Evolutionary conservation across 176 grass and related monocot species (phyloP), one percentile per base, ranked within the genome.

Genomic region (Rhynchospora pubera): DNA sequence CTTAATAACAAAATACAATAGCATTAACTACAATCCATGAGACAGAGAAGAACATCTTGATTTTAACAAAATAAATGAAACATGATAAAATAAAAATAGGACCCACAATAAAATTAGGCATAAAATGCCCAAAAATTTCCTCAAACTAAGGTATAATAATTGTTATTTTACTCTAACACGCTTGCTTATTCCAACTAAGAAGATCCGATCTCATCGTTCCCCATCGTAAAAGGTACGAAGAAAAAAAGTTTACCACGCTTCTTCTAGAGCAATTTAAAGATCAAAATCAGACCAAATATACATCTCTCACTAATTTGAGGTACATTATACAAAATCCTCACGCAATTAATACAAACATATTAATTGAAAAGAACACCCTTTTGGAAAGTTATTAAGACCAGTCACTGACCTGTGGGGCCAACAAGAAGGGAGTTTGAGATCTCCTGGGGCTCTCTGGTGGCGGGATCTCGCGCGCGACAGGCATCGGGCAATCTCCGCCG

Each of bases 401-500:
- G 69, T 12, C 50, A 69, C 47, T 83, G 82, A 94, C 92, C 92
- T 94, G 92, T 47, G 89, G 89, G 47, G 76, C 15, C 78, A 94
- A 85, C 80, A 89, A 77, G 75, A 84, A 89, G 47, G 92, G 92
- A 15, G 87, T 86, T 7, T 82, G 89, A 9, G 87, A 84, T 21
- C 58, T 57, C 82, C 86, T 84, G 43, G 89, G 87, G 48, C 87
- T 64, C 48, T 91, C 88, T n/a, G 67, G 80, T 75, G 70, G 63
- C 16, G 45, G 70, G 61, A 63, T 77, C 62, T 23, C 15, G 18
- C 57, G 80, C 16, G 62, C 57, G 21, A 82, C 79, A 9, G 79
- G 79, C 79, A 28, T 30, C 79, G 48, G 85, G 21, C 83, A 60
- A 64, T 28, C 83, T 46, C 42, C 65, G 15, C 59, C 70, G 66